Base-by-base conservation (phyloP, 352 stramenopile genomes). In the Peronospora belbahrii region DNA sequence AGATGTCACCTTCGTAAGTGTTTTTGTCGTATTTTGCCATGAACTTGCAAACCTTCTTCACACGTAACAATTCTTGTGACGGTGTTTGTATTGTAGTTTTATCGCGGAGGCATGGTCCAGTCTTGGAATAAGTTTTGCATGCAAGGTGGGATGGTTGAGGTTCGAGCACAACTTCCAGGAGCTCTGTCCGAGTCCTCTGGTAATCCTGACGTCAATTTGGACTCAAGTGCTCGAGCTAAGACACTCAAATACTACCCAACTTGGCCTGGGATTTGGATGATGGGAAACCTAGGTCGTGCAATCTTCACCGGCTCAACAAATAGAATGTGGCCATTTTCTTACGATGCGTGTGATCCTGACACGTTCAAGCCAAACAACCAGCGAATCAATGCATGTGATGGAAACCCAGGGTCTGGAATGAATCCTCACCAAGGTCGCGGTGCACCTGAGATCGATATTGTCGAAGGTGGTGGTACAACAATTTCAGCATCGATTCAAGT, bases 51-150 rank as follows among this genome's bases (percentile, higher is more conserved):
- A 17, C 14, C 7, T 10, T 34, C 11, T 70, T 71, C 44, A 67
- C 63, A 68, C 62, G 18, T 97, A 85, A 30, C 15, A 31, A 19
- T 17, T 44, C 42, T 2, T 35, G 2, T 34, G 20, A 17, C 17
- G 11, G 1, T 34, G 3, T 2, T 49, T 42, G 23, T 14, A 20
- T 48, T 3, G 17, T 22, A 74, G 64, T 74, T 68, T 18, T 75
- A 75, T 38, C 67, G 62, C n/a, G 86, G 70, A 23, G 88, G 75
- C 11, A 96, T 96, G 86, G 36, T 96, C 1, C 85, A 96, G 59
- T 76, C 65, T 1, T 97, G 88, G 88, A 95, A 96, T 56, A 96
- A 96, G 37, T 97, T 96, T 45, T 97, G 88, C 54, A 85, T 96
- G 38, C 90, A 91, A 37, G 88, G 88, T 4, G 88, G 88, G 7